Percentiles rank a stretch among this genome's conserved stretches.
phyloP scores from a whole-genome alignment of 768 basidiomycete genomes.

The Tulasnella sp. region DNA sequence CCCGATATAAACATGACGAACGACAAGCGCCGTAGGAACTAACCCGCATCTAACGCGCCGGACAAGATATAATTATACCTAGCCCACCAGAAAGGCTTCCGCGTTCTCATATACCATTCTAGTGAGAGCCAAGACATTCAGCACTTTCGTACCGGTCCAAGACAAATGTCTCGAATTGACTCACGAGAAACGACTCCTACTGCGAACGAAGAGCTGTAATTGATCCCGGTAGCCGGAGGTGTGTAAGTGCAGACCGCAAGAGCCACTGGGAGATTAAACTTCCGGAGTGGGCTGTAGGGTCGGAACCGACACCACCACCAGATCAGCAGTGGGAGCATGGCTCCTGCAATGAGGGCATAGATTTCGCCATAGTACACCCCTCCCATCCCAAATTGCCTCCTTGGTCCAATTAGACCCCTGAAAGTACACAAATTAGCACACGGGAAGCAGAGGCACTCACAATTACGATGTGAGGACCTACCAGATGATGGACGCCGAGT shows the following conservation, averaged over 20 bases:
- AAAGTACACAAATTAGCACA: neutral
- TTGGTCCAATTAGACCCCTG: conserved; percentile 54
- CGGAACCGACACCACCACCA: conserved; percentile 46
- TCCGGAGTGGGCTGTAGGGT: conserved; percentile 37
- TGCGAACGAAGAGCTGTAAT: conserved; percentile 51
- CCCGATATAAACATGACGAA: neutral
- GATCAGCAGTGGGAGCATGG: conserved; percentile 48
- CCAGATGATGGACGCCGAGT: conserved; percentile 51
- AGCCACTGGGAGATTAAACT: conserved; percentile 47
- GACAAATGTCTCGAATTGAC: conserved; percentile 30
- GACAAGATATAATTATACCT: conserved; percentile 56
- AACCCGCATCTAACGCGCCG: conserved; percentile 47
- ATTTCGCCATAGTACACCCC: conserved; percentile 48
- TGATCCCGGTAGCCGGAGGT: conserved; percentile 53
- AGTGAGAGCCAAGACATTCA: neutral
- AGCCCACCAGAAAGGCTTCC: conserved; percentile 53
- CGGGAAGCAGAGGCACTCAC: too few species aligned
- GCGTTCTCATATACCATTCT: conserved; percentile 50
- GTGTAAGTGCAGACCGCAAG: conserved; percentile 48
- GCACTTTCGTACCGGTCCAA: neutral
- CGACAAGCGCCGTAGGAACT: neutral
- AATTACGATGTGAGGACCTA: conserved; percentile 36
- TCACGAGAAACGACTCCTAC: conserved; percentile 52
- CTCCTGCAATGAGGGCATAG: conserved; percentile 48
- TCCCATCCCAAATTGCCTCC: conserved; percentile 47